Evolutionary conservation across 768 basidiomycete species (phyloP), one percentile per base, ranked within the genome.

Genomic region (Pilatotrama ljubarskyi): DNA sequence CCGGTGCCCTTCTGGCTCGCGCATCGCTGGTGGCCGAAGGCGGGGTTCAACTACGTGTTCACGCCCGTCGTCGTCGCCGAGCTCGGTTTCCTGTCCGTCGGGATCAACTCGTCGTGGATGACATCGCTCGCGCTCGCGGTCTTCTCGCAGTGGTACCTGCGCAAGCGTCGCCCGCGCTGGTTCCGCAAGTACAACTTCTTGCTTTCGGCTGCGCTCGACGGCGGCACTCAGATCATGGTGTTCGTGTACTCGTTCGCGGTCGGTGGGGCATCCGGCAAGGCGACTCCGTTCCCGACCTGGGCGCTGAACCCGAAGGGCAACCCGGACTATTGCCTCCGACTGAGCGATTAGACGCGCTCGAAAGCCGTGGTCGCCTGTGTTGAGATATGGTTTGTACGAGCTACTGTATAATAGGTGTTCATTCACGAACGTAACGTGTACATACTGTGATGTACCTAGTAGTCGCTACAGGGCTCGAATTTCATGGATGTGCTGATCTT

Each of bases 141-240:
- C 11, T 75, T 80, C 63, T 79, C 77, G 6, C 79, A 79, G 59
- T 79, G 72, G 62, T 81, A 78, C 51, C 68, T 79, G 11, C 71
- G 81, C 61, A 62, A 58, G 61, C 77, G 78, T 59, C 75, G 76
- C 26, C 74, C 80, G 17, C 67, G 74, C 17, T 82, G 78, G 75
- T 82, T 78, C 75, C 71, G 76, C 59, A 81, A 80, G 65, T 81
- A 81, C 70, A 82, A 81, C 70, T 82, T 80, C 76, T 61, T 82
- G 58, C 64, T 81, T 60, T 77, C 76, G 17, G 83, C 83, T 17
- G 82, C 78, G 35, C 72, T 83, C 26, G 81, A 83, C 64, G 82
- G 81, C 17, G 82, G 83, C 51, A 81, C 80, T 3, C 78, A 80
- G 51, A 74, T 77, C 64, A 74, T 73, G 71, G 65, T 68, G 17